phyloP scores from a whole-genome alignment of 2,329 filamentous ascomycete species.

The Nectriaceae sp. region DNA sequence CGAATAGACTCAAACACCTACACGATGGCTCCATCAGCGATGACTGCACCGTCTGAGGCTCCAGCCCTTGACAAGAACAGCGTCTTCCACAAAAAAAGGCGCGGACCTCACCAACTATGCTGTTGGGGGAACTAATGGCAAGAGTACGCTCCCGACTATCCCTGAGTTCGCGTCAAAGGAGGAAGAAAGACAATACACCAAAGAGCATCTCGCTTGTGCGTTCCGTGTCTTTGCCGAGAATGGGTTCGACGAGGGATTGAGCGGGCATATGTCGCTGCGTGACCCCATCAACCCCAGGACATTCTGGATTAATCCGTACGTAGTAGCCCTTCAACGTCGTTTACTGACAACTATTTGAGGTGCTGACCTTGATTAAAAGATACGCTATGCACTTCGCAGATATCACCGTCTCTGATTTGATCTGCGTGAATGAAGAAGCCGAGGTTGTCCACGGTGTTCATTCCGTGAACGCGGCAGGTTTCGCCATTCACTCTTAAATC shows the following conservation, averaged over 20 bases:
- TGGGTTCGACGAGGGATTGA: conserved; percentile 61
- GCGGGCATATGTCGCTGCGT: conserved; percentile 63
- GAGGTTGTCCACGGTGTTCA: conserved; percentile 2
- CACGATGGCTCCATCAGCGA: no score
- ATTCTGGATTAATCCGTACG: conserved; percentile 67
- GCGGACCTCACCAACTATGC: no score
- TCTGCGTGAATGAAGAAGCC: conserved; percentile 9
- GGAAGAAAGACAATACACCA: conserved; percentile 52
- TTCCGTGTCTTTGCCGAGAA: conserved; percentile 60
- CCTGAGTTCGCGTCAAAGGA: conserved; percentile 14
- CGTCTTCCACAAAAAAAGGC: no score
- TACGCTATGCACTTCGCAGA: conserved; percentile 8
- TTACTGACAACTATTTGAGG: no score
- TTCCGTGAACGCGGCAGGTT: conserved; percentile 4
- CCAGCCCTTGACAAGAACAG: no score
- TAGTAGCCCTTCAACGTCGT: no score
- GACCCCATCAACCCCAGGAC: conserved; percentile 59
- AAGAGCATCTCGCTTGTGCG: conserved; percentile 53
- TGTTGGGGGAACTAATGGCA: no score
- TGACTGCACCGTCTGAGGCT: no score
- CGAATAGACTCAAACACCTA: no score
- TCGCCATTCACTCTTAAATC: conserved; percentile 4
- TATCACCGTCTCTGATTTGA: conserved; percentile 8
- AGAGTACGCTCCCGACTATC: not conserved
- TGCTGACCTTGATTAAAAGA: no score